Base-by-base conservation (phyloP, 2,329 filamentous ascomycete genomes). In the Cephalotrichum gorgonifer region DNA sequence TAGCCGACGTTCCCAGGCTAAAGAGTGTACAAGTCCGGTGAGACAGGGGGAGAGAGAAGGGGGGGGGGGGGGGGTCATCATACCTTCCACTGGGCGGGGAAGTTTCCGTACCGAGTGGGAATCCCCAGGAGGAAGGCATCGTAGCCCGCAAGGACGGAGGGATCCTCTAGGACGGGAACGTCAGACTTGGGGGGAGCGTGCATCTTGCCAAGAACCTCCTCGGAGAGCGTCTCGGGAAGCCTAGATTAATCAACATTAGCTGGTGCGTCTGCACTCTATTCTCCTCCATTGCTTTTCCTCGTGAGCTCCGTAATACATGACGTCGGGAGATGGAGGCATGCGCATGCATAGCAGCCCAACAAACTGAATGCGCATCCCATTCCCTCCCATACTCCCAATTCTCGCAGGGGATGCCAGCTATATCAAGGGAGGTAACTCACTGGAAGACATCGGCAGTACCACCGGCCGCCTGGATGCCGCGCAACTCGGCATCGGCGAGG, bases 71-170 rank as follows among this genome's bases (percentile, higher is more conserved):
- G n/a, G 35, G 35, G 31, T 23, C 20, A 17, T 50, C 58, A 47
- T 55, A 68, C 69, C 76, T 93, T 96, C 86, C 86, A 96, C 73
- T 98, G 93, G 17, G 85, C 87, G 44, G 91, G 90, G 78, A 95
- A 95, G 81, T 94, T 97, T 60, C 93, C 93, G 73, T 88, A 98
- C 57, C 93, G 81, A 47, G 93, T 98, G 52, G 93, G 93, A 66
- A 97, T 93, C 57, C 93, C 93, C 60, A 97, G 78, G 55, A 98
- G 83, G 74, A 96, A 83, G 57, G 74, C 93, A 62, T 97, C 90
- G 72, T 94, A 97, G 48, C 73, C 55, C 62, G 83, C 79, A 41
- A 96, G 82, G 28, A 66, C 72, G 12, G 62, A 48, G 6, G 80
- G 74, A 61, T 78, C 70, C 17, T 76, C 64, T 45, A 83, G 74